Evolutionary conservation across 78 protist species (phyloP), one percentile per base, ranked within the genome.

Genomic region (Dictyostelium citrinum): DNA sequence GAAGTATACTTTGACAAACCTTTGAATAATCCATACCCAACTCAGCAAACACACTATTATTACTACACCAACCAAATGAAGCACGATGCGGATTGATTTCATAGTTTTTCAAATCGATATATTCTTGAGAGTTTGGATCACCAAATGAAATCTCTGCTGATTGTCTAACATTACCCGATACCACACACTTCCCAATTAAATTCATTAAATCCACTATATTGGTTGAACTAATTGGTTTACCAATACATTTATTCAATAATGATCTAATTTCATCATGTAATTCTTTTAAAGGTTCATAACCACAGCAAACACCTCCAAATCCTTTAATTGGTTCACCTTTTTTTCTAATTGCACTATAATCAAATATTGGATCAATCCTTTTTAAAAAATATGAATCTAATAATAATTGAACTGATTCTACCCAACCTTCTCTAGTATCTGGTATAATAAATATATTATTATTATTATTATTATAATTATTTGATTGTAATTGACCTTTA

Each of bases 101-200:
- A 64, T 97, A 97, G 71, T 98, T 95, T 46, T 98, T 98, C 31
- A 98, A 82, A 64, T 97, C 81, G 17, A 97, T 43, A 51, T 91
- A 98, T 22, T 96, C 99, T 20, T 77, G 41, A 35, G 58, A 22
- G 4, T 77, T 5, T 5, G 97, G 96, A 27, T 68, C 79, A 2
- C 99, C 99, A 76, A 98, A 97, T n/a, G 98, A 96, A 84, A 98
- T 97, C 71, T 98, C 98, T 1, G 98, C 98, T 10, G 96, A 84
- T 39, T 72, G 96, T 29, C 98, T 41, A 43, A 95, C 98, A 27
- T 95, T 97, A n/a, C 98, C 99, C 0, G 98, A 70, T 10, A 98
- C 97, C 12, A 97, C 97, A 71, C 99, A 98, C 46, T 41, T 45
- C 29, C 98, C 98, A 33, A 98, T 97, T 49, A 90, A 14, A 60